Conservation (phyloP, 179 eudicot species). For the Gypsophila paniculata region DNA sequence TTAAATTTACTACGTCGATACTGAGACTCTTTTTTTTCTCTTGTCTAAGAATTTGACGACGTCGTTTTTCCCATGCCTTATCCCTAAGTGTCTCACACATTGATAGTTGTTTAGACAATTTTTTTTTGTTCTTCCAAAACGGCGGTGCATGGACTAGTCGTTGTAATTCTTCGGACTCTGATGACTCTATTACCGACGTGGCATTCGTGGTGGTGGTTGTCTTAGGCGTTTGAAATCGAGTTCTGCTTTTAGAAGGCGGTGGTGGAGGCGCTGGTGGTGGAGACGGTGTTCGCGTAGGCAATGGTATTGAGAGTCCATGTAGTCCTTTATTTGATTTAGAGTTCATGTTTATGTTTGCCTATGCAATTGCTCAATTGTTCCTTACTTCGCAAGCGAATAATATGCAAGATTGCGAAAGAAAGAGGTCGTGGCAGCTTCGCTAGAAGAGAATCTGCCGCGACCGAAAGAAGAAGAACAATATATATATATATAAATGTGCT, state of each 20-base stretch:
- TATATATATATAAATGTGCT: no score
- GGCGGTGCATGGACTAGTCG: slow-evolving; percentile 54
- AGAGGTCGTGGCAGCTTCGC: slow-evolving; percentile 32
- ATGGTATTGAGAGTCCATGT: background rate
- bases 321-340: background rate
- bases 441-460: slow-evolving; percentile 27
- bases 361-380: background rate
- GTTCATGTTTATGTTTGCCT: slow-evolving; percentile 15
- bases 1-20: slow-evolving; percentile 33
- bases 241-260: background rate
- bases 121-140: slow-evolving; percentile 42
- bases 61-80: slow-evolving; percentile 72
- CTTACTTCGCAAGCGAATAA: background rate
- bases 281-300: background rate
- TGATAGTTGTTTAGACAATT: slow-evolving; percentile 57
- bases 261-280: slow-evolving; percentile 26
- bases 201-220: background rate
- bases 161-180: slow-evolving; percentile 48
- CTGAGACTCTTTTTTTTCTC: slow-evolving; percentile 37
- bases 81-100: slow-evolving; percentile 64
- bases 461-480: background rate
- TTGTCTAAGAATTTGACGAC: slow-evolving; percentile 51
- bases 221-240: background rate
- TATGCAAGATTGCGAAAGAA: background rate
- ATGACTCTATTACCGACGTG: slow-evolving; percentile 12